phyloP scores from a whole-genome alignment of 139 green algal genomes.

The Ulvella scutata region DNA sequence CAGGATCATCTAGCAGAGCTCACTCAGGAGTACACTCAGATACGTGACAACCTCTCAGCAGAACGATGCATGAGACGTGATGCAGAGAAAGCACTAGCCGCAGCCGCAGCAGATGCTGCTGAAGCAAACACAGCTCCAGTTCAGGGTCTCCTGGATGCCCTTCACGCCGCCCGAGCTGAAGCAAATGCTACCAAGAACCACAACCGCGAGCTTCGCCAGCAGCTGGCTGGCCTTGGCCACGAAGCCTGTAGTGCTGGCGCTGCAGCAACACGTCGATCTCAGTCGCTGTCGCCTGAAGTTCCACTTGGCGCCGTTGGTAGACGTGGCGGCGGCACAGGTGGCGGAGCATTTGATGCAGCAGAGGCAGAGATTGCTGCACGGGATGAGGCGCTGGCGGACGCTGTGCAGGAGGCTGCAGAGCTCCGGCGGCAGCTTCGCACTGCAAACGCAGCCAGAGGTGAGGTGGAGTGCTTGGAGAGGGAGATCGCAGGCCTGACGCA shows the following conservation, averaged over 20 bases:
- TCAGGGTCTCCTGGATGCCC: not conserved
- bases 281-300: too few relatives aligned
- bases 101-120: not conserved
- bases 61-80: not conserved
- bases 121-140: not conserved
- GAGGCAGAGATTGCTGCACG: too few relatives aligned
- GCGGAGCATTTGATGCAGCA: too few relatives aligned
- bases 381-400: too few relatives aligned
- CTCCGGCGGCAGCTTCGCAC: not conserved
- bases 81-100: not conserved
- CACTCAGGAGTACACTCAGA: not conserved
- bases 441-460: not conserved
- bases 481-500: not conserved
- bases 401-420: not conserved
- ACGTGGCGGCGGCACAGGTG: too few relatives aligned
- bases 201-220: not conserved
- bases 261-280: too few relatives aligned
- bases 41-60: not conserved
- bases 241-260: too few relatives aligned
- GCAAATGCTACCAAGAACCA: not conserved
- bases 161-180: not conserved
- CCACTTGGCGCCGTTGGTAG: too few relatives aligned
- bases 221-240: not conserved
- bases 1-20: not conserved
- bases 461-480: not conserved